phyloP scores from a whole-genome alignment of 345 rosid genomes.

The Gossypium raimondii region DNA sequence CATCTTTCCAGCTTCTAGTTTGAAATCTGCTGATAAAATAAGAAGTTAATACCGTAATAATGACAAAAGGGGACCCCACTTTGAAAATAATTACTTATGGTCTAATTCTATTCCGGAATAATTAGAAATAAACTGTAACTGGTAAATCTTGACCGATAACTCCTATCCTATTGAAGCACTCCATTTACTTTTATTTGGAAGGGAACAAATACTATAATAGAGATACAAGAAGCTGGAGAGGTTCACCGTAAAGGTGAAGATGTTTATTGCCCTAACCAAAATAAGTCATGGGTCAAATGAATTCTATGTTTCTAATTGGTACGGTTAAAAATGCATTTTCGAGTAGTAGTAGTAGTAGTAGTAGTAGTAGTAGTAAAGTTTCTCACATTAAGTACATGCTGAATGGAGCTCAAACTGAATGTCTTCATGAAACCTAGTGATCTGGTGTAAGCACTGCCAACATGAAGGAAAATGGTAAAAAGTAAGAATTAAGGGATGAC shows the following conservation, averaged over 20 bases:
- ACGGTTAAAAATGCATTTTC: not conserved
- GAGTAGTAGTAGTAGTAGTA: not conserved
- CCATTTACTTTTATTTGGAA: not conserved
- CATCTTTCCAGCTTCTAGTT: slow-evolving; percentile 29
- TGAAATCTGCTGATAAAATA: slow-evolving; percentile 22
- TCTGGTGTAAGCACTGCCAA: slow-evolving; percentile 68
- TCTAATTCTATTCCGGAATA: not conserved
- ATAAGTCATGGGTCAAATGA: not conserved
- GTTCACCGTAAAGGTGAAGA: not conserved
- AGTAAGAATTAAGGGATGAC: slow-evolving; percentile 5
- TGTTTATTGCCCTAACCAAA: slow-evolving; percentile 2
- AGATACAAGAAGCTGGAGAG: not conserved
- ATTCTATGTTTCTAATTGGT: not conserved
- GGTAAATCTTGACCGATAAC: too few species aligned
- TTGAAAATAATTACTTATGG: not conserved
- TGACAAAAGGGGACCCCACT: not conserved
- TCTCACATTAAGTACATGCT: slow-evolving; percentile 38
- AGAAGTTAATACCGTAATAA: not conserved
- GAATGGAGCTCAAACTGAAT: slow-evolving; percentile 28
- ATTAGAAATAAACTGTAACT: not conserved
- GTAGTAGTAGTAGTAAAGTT: not conserved
- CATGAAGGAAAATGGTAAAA: not conserved
- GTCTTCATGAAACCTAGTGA: slow-evolving; percentile 42
- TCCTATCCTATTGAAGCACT: too few species aligned
- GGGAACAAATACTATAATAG: not conserved